phyloP scores from a whole-genome alignment of 129 eudicot species.

The Chrysanthemum makinoi region DNA sequence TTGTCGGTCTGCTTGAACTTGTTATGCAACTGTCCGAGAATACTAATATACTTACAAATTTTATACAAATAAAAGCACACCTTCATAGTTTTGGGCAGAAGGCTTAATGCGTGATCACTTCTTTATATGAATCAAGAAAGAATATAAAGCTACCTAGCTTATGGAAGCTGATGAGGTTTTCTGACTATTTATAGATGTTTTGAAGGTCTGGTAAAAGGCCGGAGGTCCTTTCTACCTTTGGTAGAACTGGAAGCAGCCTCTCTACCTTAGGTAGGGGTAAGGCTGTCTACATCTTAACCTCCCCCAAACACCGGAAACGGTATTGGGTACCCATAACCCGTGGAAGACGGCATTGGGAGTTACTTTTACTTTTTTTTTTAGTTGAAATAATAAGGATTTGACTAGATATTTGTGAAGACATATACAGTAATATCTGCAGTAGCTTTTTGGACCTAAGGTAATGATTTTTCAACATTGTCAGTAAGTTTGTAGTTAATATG shows the following conservation, averaged over 20 bases:
- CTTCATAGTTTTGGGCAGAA: slow-evolving; percentile 7
- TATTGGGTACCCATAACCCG: too few species aligned
- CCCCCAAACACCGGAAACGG: too few species aligned
- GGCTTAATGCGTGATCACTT: slow-evolving; percentile 1
- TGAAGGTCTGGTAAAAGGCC: background rate
- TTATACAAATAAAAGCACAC: background rate
- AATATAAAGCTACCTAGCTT: background rate
- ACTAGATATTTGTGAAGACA: background rate
- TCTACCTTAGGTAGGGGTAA: too few species aligned
- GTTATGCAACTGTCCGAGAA: background rate
- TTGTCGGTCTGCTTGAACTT: background rate
- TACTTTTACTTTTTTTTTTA: too few species aligned
- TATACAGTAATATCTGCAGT: background rate
- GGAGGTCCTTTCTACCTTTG: too few species aligned
- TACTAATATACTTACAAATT: background rate
- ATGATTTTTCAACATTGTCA: too few species aligned
- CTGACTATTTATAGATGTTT: slow-evolving; percentile 2
- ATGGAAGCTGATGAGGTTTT: background rate
- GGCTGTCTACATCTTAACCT: too few species aligned
- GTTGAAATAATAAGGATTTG: background rate
- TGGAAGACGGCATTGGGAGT: too few species aligned
- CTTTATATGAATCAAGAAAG: background rate
- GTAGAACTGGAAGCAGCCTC: too few species aligned
- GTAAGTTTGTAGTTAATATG: background rate
- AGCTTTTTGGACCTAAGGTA: background rate